phyloP scores from a whole-genome alignment of 805 yeast species.

The Ogataea nakhonphanomensis region DNA sequence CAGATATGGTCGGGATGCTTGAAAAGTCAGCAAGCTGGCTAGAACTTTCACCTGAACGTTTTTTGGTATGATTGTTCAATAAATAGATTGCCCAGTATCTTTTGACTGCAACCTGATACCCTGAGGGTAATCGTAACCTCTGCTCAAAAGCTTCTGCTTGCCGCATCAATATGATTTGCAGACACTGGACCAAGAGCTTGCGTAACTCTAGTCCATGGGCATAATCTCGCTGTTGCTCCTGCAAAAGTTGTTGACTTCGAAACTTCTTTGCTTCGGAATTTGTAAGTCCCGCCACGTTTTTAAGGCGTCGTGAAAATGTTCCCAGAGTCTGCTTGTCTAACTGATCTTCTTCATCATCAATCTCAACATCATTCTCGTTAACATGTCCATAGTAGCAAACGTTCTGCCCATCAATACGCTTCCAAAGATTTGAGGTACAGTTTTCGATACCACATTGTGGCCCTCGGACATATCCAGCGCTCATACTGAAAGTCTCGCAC shows the following conservation, averaged over 20 bases:
- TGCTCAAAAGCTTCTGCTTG: conserved; percentile 44
- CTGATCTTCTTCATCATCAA: conserved; percentile 80
- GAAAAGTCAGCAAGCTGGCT: conserved; percentile 8
- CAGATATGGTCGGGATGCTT: conserved; percentile 14
- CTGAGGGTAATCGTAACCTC: conserved; percentile 19
- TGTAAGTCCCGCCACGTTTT: conserved; percentile 43
- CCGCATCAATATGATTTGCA: conserved; percentile 40
- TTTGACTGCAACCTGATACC: conserved; percentile 32
- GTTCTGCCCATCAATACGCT: conserved; percentile 68
- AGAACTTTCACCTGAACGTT: background rate
- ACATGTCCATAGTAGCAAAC: conserved; percentile 93
- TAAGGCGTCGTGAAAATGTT: conserved; percentile 50
- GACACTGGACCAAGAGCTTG: conserved; percentile 19
- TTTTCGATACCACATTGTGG: conserved; percentile 86
- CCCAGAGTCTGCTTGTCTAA: conserved; percentile 57
- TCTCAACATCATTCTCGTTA: conserved; percentile 71
- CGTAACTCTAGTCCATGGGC: conserved; percentile 26
- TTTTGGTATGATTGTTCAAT: conserved; percentile 6
- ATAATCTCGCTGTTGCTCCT: conserved; percentile 11
- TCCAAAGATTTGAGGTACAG: conserved; percentile 77
- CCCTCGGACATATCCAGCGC: conserved; percentile 48
- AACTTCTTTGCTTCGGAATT: conserved; percentile 13
- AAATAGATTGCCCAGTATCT: conserved; percentile 25
- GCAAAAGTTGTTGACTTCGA: conserved; percentile 12
- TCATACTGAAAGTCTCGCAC: conserved; percentile 7